Conservation (phyloP, 2,329 filamentous ascomycete genomes). For the Monilinia fructicola region DNA sequence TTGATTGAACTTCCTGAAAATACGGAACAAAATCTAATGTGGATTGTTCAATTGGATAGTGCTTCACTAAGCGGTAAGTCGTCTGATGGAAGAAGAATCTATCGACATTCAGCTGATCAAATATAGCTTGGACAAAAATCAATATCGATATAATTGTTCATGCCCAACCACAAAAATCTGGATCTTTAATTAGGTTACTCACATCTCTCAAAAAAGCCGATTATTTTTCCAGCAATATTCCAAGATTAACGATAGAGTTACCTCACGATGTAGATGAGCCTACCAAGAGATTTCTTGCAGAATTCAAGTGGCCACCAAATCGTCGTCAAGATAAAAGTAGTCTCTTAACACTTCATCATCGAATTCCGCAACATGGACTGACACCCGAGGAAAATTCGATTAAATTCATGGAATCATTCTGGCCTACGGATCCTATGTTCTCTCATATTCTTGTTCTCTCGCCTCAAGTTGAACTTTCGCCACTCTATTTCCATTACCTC, state of each 20-base stretch:
- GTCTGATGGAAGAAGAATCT: background rate
- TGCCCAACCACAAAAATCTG: slow-evolving; percentile 67
- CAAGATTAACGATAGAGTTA: slow-evolving; percentile 81
- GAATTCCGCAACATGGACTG: slow-evolving; percentile 61
- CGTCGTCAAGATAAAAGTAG: slow-evolving; percentile 45
- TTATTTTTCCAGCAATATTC: slow-evolving; percentile 66
- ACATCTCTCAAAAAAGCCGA: slow-evolving; percentile 74
- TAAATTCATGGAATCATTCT: slow-evolving; percentile 83
- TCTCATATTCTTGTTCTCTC: slow-evolving; percentile 85
- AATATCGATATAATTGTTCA: slow-evolving; percentile 83
- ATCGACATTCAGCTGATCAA: slow-evolving; percentile 32
- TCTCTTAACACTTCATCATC: slow-evolving; percentile 70
- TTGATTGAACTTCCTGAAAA: slow-evolving; percentile 73
- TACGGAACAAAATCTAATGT: slow-evolving; percentile 63
- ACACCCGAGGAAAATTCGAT: slow-evolving; percentile 70
- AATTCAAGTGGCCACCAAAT: slow-evolving; percentile 66
- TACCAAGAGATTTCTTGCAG: slow-evolving; percentile 60
- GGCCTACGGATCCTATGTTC: slow-evolving; percentile 62
- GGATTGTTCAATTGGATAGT: slow-evolving; percentile 77
- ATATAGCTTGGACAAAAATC: slow-evolving; percentile 71
- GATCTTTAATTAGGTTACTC: slow-evolving; percentile 73
- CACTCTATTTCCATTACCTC: slow-evolving; percentile 82
- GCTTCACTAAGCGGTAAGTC: slow-evolving; percentile 62
- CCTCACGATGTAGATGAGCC: slow-evolving; percentile 67
- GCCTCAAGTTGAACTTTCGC: slow-evolving; percentile 75